These are phyloP conservation scores for Vitis labrusca DNA, from an alignment of 164 flowering plant genomes.

Conservation along the genomic window DNA sequence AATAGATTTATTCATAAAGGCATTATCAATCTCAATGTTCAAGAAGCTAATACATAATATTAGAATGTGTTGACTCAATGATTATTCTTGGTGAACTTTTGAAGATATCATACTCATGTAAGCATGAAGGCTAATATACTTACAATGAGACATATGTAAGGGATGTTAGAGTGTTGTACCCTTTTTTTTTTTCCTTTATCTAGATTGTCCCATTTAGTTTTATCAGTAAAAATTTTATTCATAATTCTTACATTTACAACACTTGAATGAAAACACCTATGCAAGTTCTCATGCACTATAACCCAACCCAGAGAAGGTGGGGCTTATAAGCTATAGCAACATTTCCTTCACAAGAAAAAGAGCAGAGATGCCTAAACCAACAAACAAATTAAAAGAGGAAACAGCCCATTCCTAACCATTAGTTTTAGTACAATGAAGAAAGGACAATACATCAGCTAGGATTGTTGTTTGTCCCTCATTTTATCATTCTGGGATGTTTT, in stretches of 20 bases:
- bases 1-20: no score
- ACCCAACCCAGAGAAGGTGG: neutral
- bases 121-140: no score
- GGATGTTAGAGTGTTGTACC: no score
- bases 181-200: no score
- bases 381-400: neutral
- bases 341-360: neutral
- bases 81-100: no score
- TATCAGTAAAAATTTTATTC: neutral
- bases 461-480: neutral
- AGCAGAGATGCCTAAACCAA: neutral
- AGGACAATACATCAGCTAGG: no score
- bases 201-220: no score
- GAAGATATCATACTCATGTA: no score
- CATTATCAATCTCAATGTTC: no score
- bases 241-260: slow-evolving; percentile 1
- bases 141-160: no score
- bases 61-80: no score
- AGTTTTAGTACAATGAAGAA: neutral
- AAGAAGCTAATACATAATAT: no score
- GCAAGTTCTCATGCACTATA: neutral
- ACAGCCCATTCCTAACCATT: neutral
- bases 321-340: neutral
- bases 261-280: neutral
- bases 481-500: slow-evolving; percentile 3